Base-by-base conservation (phyloP, 306 rosid genomes). In the Coriaria nepalensis region DNA sequence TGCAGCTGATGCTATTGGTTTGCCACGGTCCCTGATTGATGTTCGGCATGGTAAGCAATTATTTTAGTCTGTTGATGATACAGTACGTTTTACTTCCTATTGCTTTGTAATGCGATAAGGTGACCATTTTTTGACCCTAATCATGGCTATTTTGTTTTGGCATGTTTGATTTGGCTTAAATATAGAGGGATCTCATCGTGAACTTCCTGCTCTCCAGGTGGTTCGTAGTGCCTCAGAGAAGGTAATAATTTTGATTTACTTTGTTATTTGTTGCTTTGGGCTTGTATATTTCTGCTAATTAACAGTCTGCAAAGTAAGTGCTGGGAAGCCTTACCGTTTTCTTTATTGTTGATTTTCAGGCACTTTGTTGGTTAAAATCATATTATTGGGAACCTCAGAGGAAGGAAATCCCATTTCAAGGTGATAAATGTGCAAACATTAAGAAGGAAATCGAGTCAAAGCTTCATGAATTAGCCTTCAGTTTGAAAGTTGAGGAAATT, bases 371-470 rank as follows among this genome's bases (percentile, higher is more conserved):
- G 98, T 78, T 92, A 77, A 75, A 77, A 69, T 73, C 70, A 52
- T 77, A 75, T 63, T 92, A 92, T 59, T 92, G 98, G 98, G 94
- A 77, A 43, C 96, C 96, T 69, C 98, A 92, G 65, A 76, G 74
- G 70, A 71, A 67, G 59, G 81, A 74, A 39, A 75, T 92, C 68
- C 94, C 98, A 56, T 79, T 82, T 73, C 87, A 77, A 48, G 80
- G 83, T 62, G 76, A 68, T 37, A 68, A 65, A 58, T 73, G 60
- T 57, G 66, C 65, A 32, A 50, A 55, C 29, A 64, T 68, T 41
- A 68, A 64, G 67, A 70, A 67, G 63, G 78, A 80, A 61, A 82
- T 85, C 32, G 70, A 79, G 67, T 70, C 72, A 34, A 82, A 66
- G 62, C 72, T 92, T 45, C 70, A 40, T 15, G 83, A 77, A 56